phyloP scores from a whole-genome alignment of 768 basidiomycete species.

The Coprinellus aureogranulatus region DNA sequence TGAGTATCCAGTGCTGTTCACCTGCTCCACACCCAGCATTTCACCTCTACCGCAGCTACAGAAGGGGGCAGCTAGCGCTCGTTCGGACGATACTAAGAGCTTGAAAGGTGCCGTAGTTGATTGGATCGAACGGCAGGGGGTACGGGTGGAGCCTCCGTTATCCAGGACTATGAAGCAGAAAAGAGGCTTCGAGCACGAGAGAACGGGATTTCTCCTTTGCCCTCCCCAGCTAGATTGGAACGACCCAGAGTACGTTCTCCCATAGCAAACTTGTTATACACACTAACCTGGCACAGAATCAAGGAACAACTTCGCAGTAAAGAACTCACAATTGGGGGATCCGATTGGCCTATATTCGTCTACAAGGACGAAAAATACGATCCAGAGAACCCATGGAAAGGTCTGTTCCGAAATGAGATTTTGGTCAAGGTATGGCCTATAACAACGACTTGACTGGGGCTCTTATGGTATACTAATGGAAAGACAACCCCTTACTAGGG shows the following conservation, averaged over 20 bases:
- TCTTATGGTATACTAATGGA: too few relatives aligned
- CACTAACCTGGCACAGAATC: not conserved
- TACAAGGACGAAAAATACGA: not conserved
- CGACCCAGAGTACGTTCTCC: not conserved
- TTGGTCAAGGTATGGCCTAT: not conserved
- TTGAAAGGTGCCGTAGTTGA: not conserved
- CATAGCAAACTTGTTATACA: not conserved
- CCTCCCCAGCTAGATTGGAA: not conserved
- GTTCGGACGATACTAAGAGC: not conserved
- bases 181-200: not conserved
- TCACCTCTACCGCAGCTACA: not conserved
- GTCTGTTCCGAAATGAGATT: not conserved
- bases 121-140: not conserved
- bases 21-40: not conserved
- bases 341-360: slow-evolving; percentile 1
- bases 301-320: not conserved
- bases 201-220: not conserved
- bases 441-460: too few relatives aligned
- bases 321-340: not conserved
- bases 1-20: not conserved
- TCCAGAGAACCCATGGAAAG: slow-evolving; percentile 2
- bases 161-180: not conserved
- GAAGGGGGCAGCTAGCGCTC: not conserved
- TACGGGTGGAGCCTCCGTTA: not conserved
- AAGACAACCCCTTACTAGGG: not conserved